A percentile compares a stretch with the other conserved stretches of the same genome.
Evolutionary conservation across 768 basidiomycete genomes (phyloP).

Genomic region (Dentipellis fragilis): DNA sequence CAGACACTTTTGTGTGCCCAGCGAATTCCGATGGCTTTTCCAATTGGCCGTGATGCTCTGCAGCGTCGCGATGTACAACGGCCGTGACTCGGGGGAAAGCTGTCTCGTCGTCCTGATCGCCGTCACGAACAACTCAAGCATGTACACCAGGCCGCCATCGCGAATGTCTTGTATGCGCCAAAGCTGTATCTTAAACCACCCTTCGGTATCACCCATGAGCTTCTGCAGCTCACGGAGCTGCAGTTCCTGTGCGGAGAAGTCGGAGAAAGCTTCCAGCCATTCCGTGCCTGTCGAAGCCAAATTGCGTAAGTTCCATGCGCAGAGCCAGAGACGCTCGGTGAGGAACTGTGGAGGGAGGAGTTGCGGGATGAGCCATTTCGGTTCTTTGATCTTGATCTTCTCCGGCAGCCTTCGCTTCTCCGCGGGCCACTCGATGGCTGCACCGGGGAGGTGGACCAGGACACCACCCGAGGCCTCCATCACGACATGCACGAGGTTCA

Average conservation of each 20-base stretch:
- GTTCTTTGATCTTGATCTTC: background rate
- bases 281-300: background rate
- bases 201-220: background rate
- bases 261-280: slow-evolving; percentile 1
- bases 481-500: background rate
- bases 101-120: slow-evolving; percentile 2
- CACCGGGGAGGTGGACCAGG: background rate
- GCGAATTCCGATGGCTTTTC: background rate
- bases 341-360: slow-evolving; percentile 5
- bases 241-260: slow-evolving; percentile 4
- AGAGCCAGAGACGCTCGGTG: slow-evolving; percentile 4
- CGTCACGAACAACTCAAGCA: slow-evolving; percentile 4
- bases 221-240: background rate
- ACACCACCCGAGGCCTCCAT: background rate
- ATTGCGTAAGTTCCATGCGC: slow-evolving; percentile 2
- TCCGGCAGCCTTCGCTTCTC: background rate
- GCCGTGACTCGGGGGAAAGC: background rate
- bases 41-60: slow-evolving; percentile 2
- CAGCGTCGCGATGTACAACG: slow-evolving; percentile 6
- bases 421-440: background rate
- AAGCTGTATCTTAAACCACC: slow-evolving; percentile 1
- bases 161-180: background rate
- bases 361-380: slow-evolving; percentile 2
- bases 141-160: slow-evolving; percentile 5
- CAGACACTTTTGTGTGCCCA: slow-evolving; percentile 7